Base-by-base conservation (phyloP, 2,329 filamentous ascomycete species). In the Blastomyces percursus region DNA sequence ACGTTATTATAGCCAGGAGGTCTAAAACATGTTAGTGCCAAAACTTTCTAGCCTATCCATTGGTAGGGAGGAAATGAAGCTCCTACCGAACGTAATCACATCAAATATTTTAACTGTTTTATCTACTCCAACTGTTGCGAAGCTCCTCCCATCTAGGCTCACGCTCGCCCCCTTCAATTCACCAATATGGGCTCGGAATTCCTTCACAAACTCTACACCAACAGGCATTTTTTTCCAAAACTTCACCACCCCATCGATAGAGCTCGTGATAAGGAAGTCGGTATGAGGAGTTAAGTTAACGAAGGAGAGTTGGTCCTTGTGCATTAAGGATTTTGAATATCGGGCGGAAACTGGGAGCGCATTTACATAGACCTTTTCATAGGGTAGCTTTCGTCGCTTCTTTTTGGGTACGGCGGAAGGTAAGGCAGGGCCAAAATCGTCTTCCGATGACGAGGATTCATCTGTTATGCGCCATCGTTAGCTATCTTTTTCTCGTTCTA, bases 301-400 rank as follows among this genome's bases (percentile, higher is more conserved):
- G 71, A 92, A 97, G 63, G 88, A 84, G 59, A 99, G 78, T 77
- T 96, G 91, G 68, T 99, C 94, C 78, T 93, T 92, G 82, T 99
- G 94, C 95, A 99, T 99, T 71, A 99, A 81, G 55, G 94, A 97
- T 72, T 92, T 96, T 63, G 89, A 96, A 77, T 99, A 99, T 55
- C 90, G 88, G 46, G 82, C 71, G 24, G 90, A 89, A 59, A 84
- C 84, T 4, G 94, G 94, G 46, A 99, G 83, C 48, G 94, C 93
- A 63, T 90, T 90, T 66, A 97, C 80, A 76, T 96, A 97, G 70
- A 97, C 86, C 75, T 94, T 96, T 77, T 97, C 93, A 78, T 96
- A 93, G 1, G 90, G 91, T 2, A 99, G 85, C 69, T 90, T 90
- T 69, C 92, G 85, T 66, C 90, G 87, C 79, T 96, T 96, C 82